A percentile compares a stretch with the other conserved stretches of the same genome.
These are phyloP conservation scores for Madurella fahalii DNA, from an alignment of 2,329 filamentous ascomycete species.

Conservation along the genomic window DNA sequence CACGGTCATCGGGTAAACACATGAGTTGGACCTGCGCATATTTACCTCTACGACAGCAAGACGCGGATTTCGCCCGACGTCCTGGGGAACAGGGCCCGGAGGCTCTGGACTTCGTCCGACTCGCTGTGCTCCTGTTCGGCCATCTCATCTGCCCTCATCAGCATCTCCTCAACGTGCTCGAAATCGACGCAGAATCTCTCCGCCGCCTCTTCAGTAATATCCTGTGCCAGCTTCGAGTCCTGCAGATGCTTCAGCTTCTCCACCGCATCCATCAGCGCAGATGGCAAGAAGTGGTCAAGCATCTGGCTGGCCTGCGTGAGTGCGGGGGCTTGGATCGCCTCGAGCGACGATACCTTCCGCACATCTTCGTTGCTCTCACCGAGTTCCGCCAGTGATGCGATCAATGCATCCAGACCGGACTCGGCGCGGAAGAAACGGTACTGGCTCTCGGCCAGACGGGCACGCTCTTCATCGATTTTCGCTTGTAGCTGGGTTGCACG, in stretches of 20 bases:
- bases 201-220: conserved; percentile 78
- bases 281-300: conserved; percentile 87
- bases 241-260: conserved; percentile 73
- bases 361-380: conserved; percentile 44
- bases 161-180: conserved; percentile 52
- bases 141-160: conserved; percentile 42
- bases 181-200: conserved; percentile 84
- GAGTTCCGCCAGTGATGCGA: conserved; percentile 50
- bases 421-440: conserved; percentile 66
- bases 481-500: conserved; percentile 54
- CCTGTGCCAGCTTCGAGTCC: conserved; percentile 65
- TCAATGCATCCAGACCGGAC: conserved; percentile 68
- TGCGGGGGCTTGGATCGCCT: conserved; percentile 54
- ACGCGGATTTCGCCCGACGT: conserved; percentile 59
- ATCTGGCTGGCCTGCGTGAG: conserved; percentile 68
- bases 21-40: not conserved
- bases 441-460: conserved; percentile 62
- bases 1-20: too few relatives aligned
- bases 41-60: conserved; percentile 44
- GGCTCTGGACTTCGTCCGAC: conserved; percentile 28
- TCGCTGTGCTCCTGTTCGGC: conserved; percentile 24
- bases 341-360: conserved; percentile 49
- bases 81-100: conserved; percentile 51
- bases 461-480: conserved; percentile 50
- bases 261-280: conserved; percentile 86